Base-by-base conservation (phyloP, 2,329 filamentous ascomycete genomes). In the Paecilomyces sp. region DNA sequence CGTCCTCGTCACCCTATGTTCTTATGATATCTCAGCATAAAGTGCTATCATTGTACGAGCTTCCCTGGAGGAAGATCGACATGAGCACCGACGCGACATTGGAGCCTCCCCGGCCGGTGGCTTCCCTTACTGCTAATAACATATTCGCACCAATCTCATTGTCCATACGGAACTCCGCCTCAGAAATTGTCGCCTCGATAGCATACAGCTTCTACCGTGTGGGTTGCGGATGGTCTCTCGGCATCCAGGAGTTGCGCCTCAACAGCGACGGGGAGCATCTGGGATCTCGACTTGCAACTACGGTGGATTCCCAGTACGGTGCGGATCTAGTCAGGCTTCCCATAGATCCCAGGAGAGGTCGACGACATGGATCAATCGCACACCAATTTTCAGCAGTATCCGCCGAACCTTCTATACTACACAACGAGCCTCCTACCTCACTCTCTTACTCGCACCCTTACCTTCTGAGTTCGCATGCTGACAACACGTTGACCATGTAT, bases 241-340 rank as follows among this genome's bases (percentile, higher is more conserved):
- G 92, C 1, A 85, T 97, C n/a, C 93, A 97, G 72, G 93, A 97
- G 72, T 79, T 97, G 52, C 86, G 88, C 60, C 82, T 96, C n/a
- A 75, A 74, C 34, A 72, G 72, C 56, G 71, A 75, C 54, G 83
- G 83, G 6, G 75, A 73, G 47, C 72, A 73, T 58, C 63, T 73
- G 18, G 68, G 65, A 30, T 77, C 74, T 11, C 74, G 74, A 36
- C 68, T 77, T 47, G 68, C 76, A 24, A 76, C 72, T 30, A 75
- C 76, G 5, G 70, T 74, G 61, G 70, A 77, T 66, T 70, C 73
- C 36, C 70, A 78, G 65, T 69, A 74, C 67, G 66, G 71, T 58
- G 62, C 67, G 33, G 56, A 63, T 61, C 58, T 63, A 15, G 55
- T 64, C 18, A 62, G 58, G 24, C 56, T 51, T 47, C 52, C 58